Evolutionary conservation across 495 filamentous ascomycete genomes (phyloP).

Genomic region (Aspergillus kassunensis): DNA sequence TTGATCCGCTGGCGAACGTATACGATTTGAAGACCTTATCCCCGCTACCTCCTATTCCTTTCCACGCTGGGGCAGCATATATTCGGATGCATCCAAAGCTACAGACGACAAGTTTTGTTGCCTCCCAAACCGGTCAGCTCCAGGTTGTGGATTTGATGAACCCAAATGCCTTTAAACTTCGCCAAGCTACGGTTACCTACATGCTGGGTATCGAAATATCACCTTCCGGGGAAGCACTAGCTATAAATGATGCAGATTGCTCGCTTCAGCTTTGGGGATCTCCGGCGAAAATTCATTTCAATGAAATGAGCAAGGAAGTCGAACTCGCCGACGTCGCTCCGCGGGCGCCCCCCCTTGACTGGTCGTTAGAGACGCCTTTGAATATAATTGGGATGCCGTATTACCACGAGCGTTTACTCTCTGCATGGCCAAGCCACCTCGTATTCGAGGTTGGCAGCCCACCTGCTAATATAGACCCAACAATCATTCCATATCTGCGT

Average conservation of each 20-base stretch:
- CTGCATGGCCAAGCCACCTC: conserved; percentile 82
- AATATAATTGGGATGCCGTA: conserved; percentile 88
- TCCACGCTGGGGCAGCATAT: conserved; percentile 85
- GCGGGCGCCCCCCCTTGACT: conserved; percentile 52
- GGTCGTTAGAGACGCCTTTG: conserved; percentile 73
- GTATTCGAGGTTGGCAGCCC: conserved; percentile 80
- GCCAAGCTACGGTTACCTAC: conserved; percentile 75
- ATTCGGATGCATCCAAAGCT: conserved; percentile 94
- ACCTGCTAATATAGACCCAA: conserved; percentile 70
- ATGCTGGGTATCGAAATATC: conserved; percentile 80
- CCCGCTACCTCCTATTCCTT: conserved; percentile 83
- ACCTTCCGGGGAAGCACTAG: conserved; percentile 84
- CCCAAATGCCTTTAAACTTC: conserved; percentile 80
- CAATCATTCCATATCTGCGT: conserved; percentile 62
- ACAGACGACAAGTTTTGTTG: conserved; percentile 86
- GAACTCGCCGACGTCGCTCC: conserved; percentile 68
- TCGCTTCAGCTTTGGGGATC: conserved; percentile 89
- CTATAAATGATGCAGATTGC: conserved; percentile 72
- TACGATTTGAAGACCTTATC: conserved; percentile 86
- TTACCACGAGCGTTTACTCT: conserved; percentile 82
- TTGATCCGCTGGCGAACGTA: conserved; percentile 88
- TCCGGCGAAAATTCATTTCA: conserved; percentile 81
- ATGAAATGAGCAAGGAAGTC: conserved; percentile 72
- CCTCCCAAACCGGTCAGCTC: conserved; percentile 84
- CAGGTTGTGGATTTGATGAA: conserved; percentile 96